Conservation (phyloP, 495 filamentous ascomycete species). For the Cercophora samala region DNA sequence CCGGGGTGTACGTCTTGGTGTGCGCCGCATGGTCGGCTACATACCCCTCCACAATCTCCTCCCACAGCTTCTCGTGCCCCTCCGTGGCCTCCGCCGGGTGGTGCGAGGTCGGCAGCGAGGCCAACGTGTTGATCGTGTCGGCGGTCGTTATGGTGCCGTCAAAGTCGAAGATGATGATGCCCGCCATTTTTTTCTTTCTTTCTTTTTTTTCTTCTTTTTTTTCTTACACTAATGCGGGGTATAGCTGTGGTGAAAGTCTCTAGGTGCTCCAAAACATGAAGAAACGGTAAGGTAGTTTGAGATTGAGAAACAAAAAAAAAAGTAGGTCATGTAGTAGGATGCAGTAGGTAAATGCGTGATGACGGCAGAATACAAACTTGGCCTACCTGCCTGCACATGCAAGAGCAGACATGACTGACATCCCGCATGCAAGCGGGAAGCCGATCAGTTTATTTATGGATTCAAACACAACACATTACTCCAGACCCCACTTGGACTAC, state of each 20-base stretch:
- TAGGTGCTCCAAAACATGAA: too few relatives aligned
- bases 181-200: conserved; percentile 5
- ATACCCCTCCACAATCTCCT: conserved; percentile 37
- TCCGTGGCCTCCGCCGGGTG: background rate
- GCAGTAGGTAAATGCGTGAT: background rate
- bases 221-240: background rate
- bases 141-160: conserved; percentile 48
- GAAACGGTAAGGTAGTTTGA: background rate
- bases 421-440: background rate
- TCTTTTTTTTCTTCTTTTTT: too few relatives aligned
- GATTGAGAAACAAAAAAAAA: background rate
- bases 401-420: too few relatives aligned
- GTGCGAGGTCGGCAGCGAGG: conserved; percentile 1
- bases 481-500: background rate
- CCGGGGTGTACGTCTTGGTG: conserved; percentile 30
- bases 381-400: background rate
- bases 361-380: background rate
- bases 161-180: conserved; percentile 48
- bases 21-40: conserved; percentile 35
- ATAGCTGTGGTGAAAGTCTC: background rate
- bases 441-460: background rate
- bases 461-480: background rate
- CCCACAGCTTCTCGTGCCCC: conserved; percentile 28
- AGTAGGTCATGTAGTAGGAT: background rate
- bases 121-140: conserved; percentile 32